Conservation (phyloP, 371 early-diverging fungal species). For the Sporodiniella umbellata region DNA sequence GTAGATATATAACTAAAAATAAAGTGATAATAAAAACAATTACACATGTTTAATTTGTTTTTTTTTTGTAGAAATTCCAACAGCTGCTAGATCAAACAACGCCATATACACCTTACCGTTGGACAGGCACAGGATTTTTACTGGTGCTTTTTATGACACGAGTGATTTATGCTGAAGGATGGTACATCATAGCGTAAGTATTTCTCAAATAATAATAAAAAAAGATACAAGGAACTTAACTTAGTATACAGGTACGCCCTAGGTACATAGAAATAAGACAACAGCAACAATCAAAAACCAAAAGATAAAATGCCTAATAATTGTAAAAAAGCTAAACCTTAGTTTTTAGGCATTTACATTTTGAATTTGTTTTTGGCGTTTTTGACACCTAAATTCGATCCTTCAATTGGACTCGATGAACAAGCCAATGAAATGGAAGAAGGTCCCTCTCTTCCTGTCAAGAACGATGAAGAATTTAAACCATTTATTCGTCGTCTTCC, state of each 20-base stretch:
- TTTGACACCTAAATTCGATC: conserved; percentile 94
- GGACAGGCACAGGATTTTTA: conserved; percentile 65
- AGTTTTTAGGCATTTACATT: conserved; percentile 82
- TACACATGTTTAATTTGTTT: not conserved
- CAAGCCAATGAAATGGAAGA: conserved; percentile 74
- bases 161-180: conserved; percentile 82
- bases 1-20: too few species aligned
- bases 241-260: conserved; percentile 37
- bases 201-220: not conserved
- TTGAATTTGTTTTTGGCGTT: conserved; percentile 94
- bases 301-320: too few species aligned
- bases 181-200: conserved; percentile 88
- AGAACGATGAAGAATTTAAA: conserved; percentile 94
- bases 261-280: conserved; percentile 31
- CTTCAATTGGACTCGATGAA: conserved; percentile 73
- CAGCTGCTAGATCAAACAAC: conserved; percentile 62
- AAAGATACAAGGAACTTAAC: not conserved
- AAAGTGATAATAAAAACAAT: not conserved
- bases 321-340: too few species aligned
- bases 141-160: conserved; percentile 77
- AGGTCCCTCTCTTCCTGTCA: conserved; percentile 77
- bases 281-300: not conserved
- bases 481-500: conserved; percentile 98
- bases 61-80: conserved; percentile 14
- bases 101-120: conserved; percentile 72